A percentile compares a stretch with the other conserved stretches of the same genome.
Evolutionary conservation across 495 filamentous ascomycete genomes (phyloP).

Genomic region (Saxophila tyrrhenica): DNA sequence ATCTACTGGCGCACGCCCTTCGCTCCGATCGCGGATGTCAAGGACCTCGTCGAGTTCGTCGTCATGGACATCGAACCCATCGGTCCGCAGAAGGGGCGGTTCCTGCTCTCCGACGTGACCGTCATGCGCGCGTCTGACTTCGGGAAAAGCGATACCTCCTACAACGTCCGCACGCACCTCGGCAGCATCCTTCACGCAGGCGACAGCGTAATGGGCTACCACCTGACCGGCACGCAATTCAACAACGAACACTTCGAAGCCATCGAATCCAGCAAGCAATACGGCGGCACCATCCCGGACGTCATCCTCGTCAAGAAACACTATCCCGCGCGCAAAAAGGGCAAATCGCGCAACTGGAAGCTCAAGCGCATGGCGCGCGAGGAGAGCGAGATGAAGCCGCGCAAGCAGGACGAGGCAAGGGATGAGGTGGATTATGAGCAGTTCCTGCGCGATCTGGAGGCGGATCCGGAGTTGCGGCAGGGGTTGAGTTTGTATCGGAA

Average conservation of each 20-base stretch:
- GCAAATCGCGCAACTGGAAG: slow-evolving; percentile 75
- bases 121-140: slow-evolving; percentile 81
- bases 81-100: slow-evolving; percentile 66
- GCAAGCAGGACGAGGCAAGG: slow-evolving; percentile 69
- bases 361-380: slow-evolving; percentile 88
- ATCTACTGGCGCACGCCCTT: slow-evolving; percentile 88
- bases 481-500: slow-evolving; percentile 80
- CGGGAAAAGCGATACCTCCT: slow-evolving; percentile 74
- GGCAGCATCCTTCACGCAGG: slow-evolving; percentile 78
- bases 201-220: slow-evolving; percentile 86
- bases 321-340: slow-evolving; percentile 75
- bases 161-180: slow-evolving; percentile 80
- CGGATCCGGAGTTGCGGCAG: slow-evolving; percentile 75
- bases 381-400: slow-evolving; percentile 65
- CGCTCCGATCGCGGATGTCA: slow-evolving; percentile 65
- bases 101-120: slow-evolving; percentile 70
- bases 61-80: slow-evolving; percentile 86
- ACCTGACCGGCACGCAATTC: slow-evolving; percentile 77
- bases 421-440: slow-evolving; percentile 89
- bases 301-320: slow-evolving; percentile 93
- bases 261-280: slow-evolving; percentile 56
- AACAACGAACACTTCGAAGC: slow-evolving; percentile 78
- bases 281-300: slow-evolving; percentile 71
- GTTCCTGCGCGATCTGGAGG: slow-evolving; percentile 94
- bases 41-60: slow-evolving; percentile 81